Base-by-base conservation (phyloP, 805 yeast species). In the Blastobotrys attinorum region DNA sequence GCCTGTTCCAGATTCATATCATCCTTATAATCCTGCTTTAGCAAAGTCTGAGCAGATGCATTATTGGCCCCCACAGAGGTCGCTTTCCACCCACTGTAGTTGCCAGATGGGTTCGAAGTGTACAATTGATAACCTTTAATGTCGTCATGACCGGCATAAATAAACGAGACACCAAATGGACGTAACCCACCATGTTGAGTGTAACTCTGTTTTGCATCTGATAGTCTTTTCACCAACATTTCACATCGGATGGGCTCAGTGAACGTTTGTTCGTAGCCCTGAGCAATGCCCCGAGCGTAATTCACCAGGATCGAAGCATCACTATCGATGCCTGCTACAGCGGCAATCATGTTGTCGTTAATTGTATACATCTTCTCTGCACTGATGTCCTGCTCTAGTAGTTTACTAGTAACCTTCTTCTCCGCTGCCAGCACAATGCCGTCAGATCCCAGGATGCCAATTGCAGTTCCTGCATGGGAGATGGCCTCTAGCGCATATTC, bases 131-230 rank as follows among this genome's bases (percentile, higher is more conserved):
- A 92, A 25, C 88, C 88, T 57, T 81, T 81, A 57, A 86, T 70
- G 43, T 87, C 90, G 62, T 92, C 98, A 59, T 81, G 83, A 5
- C 99, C 99, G 4, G 97, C 98, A 60, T 85, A 92, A 48, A 92
- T 76, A 65, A 92, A 89, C 42, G 95, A 83, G 33, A 92, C 98
- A 58, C 99, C 98, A 63, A 88, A 92, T 17, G 99, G 99, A 65
- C 99, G 82, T 58, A 92, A 75, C 31, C 98, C 98, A 61, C 99
- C 99, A 61, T 85, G 95, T 65, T 92, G 99, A 5, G 99, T 92
- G 65, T 92, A 92, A 8, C 97, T 96, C 64, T 92, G 99, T 65
- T 92, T 92, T 50, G 86, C 76, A 65, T 92, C 95, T 68, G 97
- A 88, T 50, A 92, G 72, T 51, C 83, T 74, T 60, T 86, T 85